A percentile compares a stretch with the other conserved stretches of the same genome.
Evolutionary conservation across 1,284 basidiomycete genomes (phyloP).

Genomic region (Malassezia brasiliensis): DNA sequence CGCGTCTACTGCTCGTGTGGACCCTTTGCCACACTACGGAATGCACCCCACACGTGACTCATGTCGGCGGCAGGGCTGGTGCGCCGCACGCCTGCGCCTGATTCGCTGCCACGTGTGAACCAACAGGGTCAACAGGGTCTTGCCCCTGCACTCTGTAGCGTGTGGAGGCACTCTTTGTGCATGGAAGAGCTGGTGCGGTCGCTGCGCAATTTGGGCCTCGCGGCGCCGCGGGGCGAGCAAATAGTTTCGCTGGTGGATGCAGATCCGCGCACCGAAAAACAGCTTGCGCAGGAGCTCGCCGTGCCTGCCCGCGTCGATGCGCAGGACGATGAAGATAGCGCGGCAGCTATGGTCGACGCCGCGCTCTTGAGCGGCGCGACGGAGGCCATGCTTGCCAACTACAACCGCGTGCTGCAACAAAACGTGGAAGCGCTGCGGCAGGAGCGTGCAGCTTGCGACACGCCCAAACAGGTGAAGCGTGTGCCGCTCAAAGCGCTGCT

Average conservation of each 20-base stretch:
- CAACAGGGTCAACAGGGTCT: too few relatives aligned
- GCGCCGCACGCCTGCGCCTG: too few relatives aligned
- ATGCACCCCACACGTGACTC: too few relatives aligned
- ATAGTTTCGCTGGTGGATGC: conserved; percentile 38
- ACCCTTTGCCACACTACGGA: too few relatives aligned
- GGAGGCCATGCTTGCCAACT: conserved; percentile 39
- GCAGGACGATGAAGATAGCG: conserved; percentile 13
- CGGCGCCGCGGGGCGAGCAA: conserved; percentile 33
- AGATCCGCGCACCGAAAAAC: conserved; percentile 30
- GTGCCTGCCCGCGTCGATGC: conserved; percentile 16
- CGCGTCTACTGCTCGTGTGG: too few relatives aligned
- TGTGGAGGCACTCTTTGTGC: not conserved
- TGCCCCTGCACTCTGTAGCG: not conserved
- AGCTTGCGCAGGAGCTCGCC: conserved; percentile 35
- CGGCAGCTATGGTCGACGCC: conserved; percentile 28
- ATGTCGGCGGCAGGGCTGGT: too few relatives aligned
- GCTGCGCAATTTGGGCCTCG: conserved; percentile 34
- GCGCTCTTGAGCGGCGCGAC: conserved; percentile 43
- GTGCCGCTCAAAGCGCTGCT: conserved; percentile 34
- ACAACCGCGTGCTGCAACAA: conserved; percentile 30
- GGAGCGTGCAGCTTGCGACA: conserved; percentile 16
- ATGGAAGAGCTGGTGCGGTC: conserved; percentile 45
- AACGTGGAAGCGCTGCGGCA: conserved; percentile 24
- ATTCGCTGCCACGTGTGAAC: too few relatives aligned
- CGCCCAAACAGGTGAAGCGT: conserved; percentile 28